A percentile compares a stretch with the other conserved stretches of the same genome.
Conservation (phyloP, 768 basidiomycete genomes). For the Kwoniella heveanensis region DNA sequence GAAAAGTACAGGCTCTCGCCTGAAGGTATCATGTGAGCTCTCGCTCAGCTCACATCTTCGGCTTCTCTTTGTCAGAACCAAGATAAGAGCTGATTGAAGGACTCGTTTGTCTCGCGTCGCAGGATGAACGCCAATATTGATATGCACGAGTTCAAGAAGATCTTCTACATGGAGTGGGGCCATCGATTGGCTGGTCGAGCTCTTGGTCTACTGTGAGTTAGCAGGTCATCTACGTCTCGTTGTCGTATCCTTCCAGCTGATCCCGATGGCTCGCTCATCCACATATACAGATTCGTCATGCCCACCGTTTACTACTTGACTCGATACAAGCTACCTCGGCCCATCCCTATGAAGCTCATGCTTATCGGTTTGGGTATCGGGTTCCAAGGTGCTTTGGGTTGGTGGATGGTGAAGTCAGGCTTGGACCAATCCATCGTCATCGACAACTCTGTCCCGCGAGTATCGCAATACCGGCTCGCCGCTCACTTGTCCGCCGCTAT, state of each 20-base stretch:
- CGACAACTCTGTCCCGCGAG: conserved; percentile 82
- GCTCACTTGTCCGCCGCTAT: conserved; percentile 92
- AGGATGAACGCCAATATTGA: conserved; percentile 88
- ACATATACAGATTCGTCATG: conserved; percentile 66
- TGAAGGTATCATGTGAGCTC: conserved; percentile 90
- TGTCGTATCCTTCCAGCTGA: too few species aligned
- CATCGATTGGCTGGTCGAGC: conserved; percentile 91
- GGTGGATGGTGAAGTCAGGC: conserved; percentile 99
- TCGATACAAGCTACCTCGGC: conserved; percentile 68
- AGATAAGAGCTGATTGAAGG: background rate
- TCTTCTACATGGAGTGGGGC: conserved; percentile 98
- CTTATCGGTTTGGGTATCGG: conserved; percentile 81
- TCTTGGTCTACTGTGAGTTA: conserved; percentile 54
- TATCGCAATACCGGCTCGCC: conserved; percentile 94
- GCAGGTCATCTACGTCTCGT: background rate
- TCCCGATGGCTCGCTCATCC: background rate
- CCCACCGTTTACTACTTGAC: conserved; percentile 79
- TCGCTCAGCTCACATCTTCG: too few species aligned
- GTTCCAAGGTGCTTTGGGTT: conserved; percentile 86
- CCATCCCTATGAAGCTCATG: conserved; percentile 67
- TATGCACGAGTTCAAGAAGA: conserved; percentile 87
- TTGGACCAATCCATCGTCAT: conserved; percentile 79
- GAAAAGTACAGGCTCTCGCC: conserved; percentile 88
- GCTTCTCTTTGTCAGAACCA: too few species aligned
- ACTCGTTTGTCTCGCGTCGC: conserved; percentile 21